Conservation (phyloP, 2,329 filamentous ascomycete genomes). For the Fusarium buxicola region DNA sequence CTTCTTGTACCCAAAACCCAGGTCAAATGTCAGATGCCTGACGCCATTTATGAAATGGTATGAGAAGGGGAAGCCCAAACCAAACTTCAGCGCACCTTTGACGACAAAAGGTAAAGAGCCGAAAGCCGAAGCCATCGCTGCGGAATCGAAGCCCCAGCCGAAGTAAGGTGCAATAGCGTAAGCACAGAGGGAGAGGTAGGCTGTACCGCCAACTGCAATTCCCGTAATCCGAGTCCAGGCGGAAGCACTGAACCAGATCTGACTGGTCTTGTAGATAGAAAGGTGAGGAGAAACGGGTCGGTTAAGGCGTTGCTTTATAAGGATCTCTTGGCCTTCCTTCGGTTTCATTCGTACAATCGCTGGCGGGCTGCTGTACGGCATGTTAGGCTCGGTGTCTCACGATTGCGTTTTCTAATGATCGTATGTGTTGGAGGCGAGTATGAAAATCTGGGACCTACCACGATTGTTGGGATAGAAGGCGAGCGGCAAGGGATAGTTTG, state of each 20-base stretch:
- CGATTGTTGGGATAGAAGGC: conserved; percentile 18
- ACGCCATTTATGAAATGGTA: conserved; percentile 31
- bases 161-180: conserved; percentile 17
- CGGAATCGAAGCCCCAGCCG: conserved; percentile 14
- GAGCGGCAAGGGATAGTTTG: neutral
- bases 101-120: conserved; percentile 11
- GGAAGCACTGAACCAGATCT: conserved; percentile 30
- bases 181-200: conserved; percentile 12
- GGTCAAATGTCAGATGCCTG: conserved; percentile 27
- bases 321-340: conserved; percentile 13
- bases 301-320: conserved; percentile 20
- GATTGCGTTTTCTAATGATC: neutral
- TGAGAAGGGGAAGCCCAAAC: conserved; percentile 23
- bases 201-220: conserved; percentile 14
- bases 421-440: too few relatives aligned
- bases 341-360: neutral
- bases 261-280: conserved; percentile 20
- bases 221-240: conserved; percentile 33
- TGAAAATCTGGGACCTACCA: neutral
- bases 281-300: conserved; percentile 24
- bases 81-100: conserved; percentile 21
- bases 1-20: conserved; percentile 29
- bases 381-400: too few relatives aligned
- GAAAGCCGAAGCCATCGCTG: conserved; percentile 9
- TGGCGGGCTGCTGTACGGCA: neutral